Percentiles rank a stretch among this genome's conserved stretches.
Evolutionary conservation across 305 asterid species (phyloP).

Genomic region (Fraxinus velutina): DNA sequence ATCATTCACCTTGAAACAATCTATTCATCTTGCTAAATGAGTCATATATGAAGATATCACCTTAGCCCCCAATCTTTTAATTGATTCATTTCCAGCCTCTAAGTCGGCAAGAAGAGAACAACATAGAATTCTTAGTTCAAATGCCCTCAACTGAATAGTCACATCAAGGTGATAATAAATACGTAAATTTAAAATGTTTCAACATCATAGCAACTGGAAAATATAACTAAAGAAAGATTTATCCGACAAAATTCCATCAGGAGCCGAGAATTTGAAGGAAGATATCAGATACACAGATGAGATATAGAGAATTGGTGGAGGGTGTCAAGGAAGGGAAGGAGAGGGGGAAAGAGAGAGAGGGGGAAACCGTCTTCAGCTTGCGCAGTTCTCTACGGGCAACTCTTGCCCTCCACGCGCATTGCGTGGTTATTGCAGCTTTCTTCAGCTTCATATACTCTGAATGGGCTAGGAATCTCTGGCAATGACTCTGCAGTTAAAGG

Average conservation of each 20-base stretch:
- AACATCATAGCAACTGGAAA: background rate
- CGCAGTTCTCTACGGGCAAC: conserved; percentile 67
- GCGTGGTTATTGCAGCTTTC: conserved; percentile 81
- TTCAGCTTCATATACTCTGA: conserved; percentile 56
- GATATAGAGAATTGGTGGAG: background rate
- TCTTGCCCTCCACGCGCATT: conserved; percentile 70
- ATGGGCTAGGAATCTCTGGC: conserved; percentile 76
- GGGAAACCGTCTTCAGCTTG: conserved; percentile 71
- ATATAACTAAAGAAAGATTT: background rate
- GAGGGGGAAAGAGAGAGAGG: conserved; percentile 23
- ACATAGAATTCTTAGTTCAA: background rate
- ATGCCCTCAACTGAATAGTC: conserved; percentile 8
- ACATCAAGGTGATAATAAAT: background rate
- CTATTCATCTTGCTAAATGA: background rate
- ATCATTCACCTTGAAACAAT: background rate
- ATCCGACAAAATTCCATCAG: background rate
- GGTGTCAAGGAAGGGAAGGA: background rate
- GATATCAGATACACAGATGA: conserved; percentile 12
- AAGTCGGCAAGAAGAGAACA: background rate
- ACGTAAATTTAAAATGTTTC: background rate
- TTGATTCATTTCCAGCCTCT: background rate
- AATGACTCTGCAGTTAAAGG: conserved; percentile 67
- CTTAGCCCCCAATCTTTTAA: background rate
- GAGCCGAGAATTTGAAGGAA: background rate
- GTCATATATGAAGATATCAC: background rate